A percentile compares a stretch with the other conserved stretches of the same genome.
Evolutionary conservation across 106 monocot genomes (phyloP).

Genomic region (Cymbidium sinense): DNA sequence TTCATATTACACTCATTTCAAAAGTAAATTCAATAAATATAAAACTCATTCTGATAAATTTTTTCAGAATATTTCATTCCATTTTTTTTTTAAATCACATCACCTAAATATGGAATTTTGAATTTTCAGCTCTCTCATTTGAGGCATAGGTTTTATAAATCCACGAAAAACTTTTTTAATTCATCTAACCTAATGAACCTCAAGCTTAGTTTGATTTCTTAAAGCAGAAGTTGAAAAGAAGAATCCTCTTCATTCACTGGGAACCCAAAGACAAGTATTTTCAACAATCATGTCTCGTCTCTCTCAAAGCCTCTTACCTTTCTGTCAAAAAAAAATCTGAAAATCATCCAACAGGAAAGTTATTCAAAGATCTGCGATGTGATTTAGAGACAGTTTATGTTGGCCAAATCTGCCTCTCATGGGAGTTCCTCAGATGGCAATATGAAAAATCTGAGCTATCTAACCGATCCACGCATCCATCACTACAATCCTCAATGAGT

Average conservation of each 20-base stretch:
- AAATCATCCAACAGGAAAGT: conserved; percentile 31
- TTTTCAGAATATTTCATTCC: no score
- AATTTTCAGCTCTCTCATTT: no score
- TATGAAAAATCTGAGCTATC: conserved; percentile 55
- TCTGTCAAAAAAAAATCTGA: conserved; percentile 27
- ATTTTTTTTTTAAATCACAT: no score
- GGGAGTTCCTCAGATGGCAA: conserved; percentile 91
- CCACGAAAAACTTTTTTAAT: not conserved
- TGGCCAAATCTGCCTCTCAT: conserved; percentile 78
- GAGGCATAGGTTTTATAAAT: no score
- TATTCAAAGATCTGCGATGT: conserved; percentile 52
- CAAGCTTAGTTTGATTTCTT: not conserved
- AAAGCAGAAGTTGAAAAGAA: conserved; percentile 15
- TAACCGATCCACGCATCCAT: conserved; percentile 29
- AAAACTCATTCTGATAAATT: no score
- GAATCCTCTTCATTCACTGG: conserved; percentile 36
- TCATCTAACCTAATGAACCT: not conserved
- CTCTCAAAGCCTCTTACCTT: conserved; percentile 38
- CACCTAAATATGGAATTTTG: no score
- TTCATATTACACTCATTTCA: no score
- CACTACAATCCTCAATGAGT: conserved; percentile 73
- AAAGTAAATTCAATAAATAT: no score
- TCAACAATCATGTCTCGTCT: conserved; percentile 35
- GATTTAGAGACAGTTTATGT: conserved; percentile 78
- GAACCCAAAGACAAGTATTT: conserved; percentile 22